Percentiles rank a stretch among this genome's conserved stretches.
Evolutionary conservation across 495 filamentous ascomycete genomes (phyloP).

Genomic region (Penicillium alfredii): DNA sequence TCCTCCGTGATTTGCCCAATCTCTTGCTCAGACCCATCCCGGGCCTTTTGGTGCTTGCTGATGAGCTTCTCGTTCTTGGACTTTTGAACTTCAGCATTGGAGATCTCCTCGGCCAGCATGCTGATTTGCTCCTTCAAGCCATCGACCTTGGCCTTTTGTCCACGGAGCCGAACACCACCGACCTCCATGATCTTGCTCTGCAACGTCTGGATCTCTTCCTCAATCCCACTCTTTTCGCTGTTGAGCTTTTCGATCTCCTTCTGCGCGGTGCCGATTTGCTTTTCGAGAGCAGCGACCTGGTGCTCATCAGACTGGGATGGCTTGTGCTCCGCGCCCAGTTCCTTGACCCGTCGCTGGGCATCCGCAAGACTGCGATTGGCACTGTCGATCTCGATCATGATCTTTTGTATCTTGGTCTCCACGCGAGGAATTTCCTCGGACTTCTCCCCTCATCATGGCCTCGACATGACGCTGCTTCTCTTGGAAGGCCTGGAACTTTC

Average conservation of each 20-base stretch:
- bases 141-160: constrained; percentile 92
- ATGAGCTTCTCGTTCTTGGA: constrained; percentile 91
- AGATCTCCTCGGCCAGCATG: constrained; percentile 71
- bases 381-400: constrained; percentile 82
- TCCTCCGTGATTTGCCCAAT: constrained; percentile 64
- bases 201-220: constrained; percentile 82
- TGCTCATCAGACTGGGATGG: constrained; percentile 70
- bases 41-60: constrained; percentile 76
- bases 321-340: constrained; percentile 72
- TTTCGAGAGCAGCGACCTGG: constrained; percentile 62
- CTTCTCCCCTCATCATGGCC: constrained; percentile 58
- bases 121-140: constrained; percentile 79
- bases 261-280: constrained; percentile 67
- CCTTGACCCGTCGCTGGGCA: constrained; percentile 73
- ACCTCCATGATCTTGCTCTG: constrained; percentile 98
- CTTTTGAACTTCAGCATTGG: constrained; percentile 74
- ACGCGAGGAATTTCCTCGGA: constrained; percentile 78
- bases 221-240: constrained; percentile 73
- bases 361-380: constrained; percentile 78
- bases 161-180: constrained; percentile 84
- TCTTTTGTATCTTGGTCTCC: constrained; percentile 89
- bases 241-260: constrained; percentile 75
- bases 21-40: constrained; percentile 68
- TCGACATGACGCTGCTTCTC: constrained; percentile 75
- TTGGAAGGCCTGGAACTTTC: constrained; percentile 72